A percentile compares a stretch with the other conserved stretches of the same genome.
Conservation (phyloP, 1,284 basidiomycete species). For the Peniophora sp. region DNA sequence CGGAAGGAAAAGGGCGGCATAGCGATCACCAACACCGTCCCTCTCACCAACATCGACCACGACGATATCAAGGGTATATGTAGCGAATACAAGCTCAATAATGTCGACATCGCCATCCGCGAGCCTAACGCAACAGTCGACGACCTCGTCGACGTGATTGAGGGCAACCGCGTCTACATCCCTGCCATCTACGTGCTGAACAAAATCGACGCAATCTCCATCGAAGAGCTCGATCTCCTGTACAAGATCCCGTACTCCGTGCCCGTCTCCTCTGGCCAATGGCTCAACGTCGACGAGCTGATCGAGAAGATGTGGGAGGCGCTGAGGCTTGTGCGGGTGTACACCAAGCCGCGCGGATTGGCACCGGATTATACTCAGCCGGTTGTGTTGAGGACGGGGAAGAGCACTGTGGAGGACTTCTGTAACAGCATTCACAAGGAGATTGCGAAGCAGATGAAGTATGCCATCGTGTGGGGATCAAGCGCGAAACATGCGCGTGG, state of each 20-base stretch:
- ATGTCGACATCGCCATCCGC: slow-evolving; percentile 91
- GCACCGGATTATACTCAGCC: slow-evolving; percentile 83
- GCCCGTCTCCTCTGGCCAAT: slow-evolving; percentile 87
- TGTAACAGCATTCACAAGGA: slow-evolving; percentile 88
- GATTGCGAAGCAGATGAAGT: slow-evolving; percentile 90
- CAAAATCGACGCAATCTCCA: slow-evolving; percentile 97
- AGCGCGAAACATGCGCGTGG: slow-evolving; percentile 95
- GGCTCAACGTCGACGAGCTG: slow-evolving; percentile 97
- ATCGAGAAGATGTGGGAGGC: slow-evolving; percentile 88
- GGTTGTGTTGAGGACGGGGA: slow-evolving; percentile 73
- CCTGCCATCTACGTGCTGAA: slow-evolving; percentile 85
- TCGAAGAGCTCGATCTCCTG: slow-evolving; percentile 95
- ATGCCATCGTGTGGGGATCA: slow-evolving; percentile 87
- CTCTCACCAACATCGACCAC: slow-evolving; percentile 92
- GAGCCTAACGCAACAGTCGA: slow-evolving; percentile 92
- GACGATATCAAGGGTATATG: slow-evolving; percentile 96
- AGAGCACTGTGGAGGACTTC: slow-evolving; percentile 84
- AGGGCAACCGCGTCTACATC: slow-evolving; percentile 93
- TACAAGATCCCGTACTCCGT: slow-evolving; percentile 95
- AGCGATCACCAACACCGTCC: slow-evolving; percentile 91
- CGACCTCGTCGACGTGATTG: slow-evolving; percentile 95
- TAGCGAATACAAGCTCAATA: slow-evolving; percentile 86
- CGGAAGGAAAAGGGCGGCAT: slow-evolving; percentile 95
- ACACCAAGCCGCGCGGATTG: slow-evolving; percentile 92
- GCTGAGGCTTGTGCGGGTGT: slow-evolving; percentile 84